Evolutionary conservation across 2,329 filamentous ascomycete genomes (phyloP).

Genomic region (Hypoxylon sp.): DNA sequence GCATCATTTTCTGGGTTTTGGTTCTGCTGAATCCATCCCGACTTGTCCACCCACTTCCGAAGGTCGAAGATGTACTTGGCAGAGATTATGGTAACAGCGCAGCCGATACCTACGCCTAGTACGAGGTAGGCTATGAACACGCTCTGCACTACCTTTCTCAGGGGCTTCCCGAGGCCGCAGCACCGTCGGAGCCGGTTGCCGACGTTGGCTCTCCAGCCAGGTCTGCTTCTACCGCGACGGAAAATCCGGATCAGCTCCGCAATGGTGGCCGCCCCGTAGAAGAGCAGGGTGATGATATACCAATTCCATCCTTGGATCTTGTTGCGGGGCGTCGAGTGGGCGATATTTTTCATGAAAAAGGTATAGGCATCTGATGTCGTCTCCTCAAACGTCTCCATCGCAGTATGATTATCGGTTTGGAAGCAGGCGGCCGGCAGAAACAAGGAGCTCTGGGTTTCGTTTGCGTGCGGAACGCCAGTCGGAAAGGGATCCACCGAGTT

Average conservation of each 20-base stretch:
- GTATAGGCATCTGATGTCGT: conserved; percentile 17
- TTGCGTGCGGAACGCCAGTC: conserved; percentile 38
- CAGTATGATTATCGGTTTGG: conserved; percentile 28
- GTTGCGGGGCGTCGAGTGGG: conserved; percentile 31
- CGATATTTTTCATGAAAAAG: conserved; percentile 32
- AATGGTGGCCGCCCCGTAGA: conserved; percentile 37
- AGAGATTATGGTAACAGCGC: conserved; percentile 32
- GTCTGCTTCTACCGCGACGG: conserved; percentile 29
- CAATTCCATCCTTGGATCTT: conserved; percentile 40
- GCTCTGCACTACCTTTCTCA: conserved; percentile 16
- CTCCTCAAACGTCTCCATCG: conserved; percentile 23
- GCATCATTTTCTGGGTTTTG: conserved; percentile 45
- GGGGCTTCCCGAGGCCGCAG: conserved; percentile 10
- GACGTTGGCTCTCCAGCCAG: conserved; percentile 30
- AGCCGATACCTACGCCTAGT: conserved; percentile 39
- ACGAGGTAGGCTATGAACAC: conserved; percentile 37
- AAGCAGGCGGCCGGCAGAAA: conserved; percentile 47
- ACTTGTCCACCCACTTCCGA: conserved; percentile 40
- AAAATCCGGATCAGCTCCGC: conserved; percentile 36
- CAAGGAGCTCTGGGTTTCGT: conserved; percentile 35
- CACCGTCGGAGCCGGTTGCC: conserved; percentile 8
- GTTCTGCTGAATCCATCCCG: conserved; percentile 37
- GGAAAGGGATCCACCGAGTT: conserved; percentile 37
- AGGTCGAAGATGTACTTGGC: conserved; percentile 41
- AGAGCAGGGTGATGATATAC: conserved; percentile 39